Evolutionary conservation across 495 filamentous ascomycete genomes (phyloP).

Genomic region (Antarctomyces pellizariae): DNA sequence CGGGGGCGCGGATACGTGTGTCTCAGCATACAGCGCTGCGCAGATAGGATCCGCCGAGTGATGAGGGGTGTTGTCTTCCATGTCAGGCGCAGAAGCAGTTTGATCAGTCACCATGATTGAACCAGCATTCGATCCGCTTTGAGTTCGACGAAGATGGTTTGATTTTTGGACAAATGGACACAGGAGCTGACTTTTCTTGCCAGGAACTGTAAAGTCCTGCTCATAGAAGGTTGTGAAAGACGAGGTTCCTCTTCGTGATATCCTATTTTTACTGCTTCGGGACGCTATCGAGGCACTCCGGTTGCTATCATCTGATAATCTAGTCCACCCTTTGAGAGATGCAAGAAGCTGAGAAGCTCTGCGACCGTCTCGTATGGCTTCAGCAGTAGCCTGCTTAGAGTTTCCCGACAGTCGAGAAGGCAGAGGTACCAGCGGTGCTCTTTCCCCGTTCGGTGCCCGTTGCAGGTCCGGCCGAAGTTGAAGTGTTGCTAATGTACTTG

Average conservation of each 20-base stretch:
- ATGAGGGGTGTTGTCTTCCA: conserved; percentile 17
- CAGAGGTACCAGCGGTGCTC: conserved; percentile 24
- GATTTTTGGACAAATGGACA: conserved; percentile 29
- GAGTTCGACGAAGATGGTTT: neutral
- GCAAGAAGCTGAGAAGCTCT: conserved; percentile 22
- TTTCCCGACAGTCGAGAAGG: conserved; percentile 18
- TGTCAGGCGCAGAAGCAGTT: conserved; percentile 7
- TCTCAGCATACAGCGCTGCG: conserved; percentile 30
- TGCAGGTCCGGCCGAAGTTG: conserved; percentile 28
- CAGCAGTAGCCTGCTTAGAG: conserved; percentile 27
- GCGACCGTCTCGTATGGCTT: conserved; percentile 29
- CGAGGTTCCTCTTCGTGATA: conserved; percentile 10
- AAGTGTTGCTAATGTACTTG: conserved; percentile 27
- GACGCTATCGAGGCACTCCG: neutral
- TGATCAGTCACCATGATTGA: conserved; percentile 6
- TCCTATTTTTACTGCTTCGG: conserved; percentile 5
- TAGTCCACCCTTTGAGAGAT: conserved; percentile 12
- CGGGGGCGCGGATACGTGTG: conserved; percentile 22
- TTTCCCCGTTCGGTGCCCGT: conserved; percentile 18
- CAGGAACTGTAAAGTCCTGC: conserved; percentile 39
- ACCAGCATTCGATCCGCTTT: neutral
- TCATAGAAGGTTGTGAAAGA: conserved; percentile 31
- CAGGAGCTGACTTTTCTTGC: conserved; percentile 32
- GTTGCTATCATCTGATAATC: neutral
- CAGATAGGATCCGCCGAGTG: conserved; percentile 33